phyloP scores from a whole-genome alignment of 345 rosid genomes.

The Citrus glauca region DNA sequence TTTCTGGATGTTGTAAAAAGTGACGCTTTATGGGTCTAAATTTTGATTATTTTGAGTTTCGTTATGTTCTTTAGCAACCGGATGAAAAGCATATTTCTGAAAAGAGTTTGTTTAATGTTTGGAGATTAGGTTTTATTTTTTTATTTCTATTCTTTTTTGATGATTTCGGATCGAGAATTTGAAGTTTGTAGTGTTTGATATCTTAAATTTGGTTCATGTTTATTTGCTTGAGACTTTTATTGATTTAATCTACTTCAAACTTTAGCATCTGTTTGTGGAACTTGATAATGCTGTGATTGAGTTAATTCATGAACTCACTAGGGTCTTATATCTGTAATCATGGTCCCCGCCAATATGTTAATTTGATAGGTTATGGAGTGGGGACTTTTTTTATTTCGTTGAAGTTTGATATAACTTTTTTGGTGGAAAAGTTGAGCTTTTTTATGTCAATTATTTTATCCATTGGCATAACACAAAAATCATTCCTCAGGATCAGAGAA shows the following conservation, averaged over 20 bases:
- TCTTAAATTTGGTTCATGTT: neutral
- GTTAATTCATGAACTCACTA: constrained; percentile 12
- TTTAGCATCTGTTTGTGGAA: constrained; percentile 22
- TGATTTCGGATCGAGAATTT: constrained; percentile 9
- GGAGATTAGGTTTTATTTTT: neutral
- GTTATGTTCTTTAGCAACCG: neutral
- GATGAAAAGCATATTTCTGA: neutral
- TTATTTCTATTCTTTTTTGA: neutral
- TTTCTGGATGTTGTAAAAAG: neutral
- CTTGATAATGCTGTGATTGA: constrained; percentile 31
- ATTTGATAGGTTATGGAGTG: constrained; percentile 42
- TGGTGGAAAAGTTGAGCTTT: constrained; percentile 34
- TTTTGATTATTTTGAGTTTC: neutral
- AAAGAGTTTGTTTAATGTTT: neutral
- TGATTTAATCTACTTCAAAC: constrained; percentile 4
- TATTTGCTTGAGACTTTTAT: neutral
- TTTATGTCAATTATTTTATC: constrained; percentile 25
- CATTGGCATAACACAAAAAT: constrained; percentile 27
- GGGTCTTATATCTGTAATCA: constrained; percentile 42
- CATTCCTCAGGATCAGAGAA: constrained; percentile 36
- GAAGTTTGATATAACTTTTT: constrained; percentile 39
- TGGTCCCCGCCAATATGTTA: constrained; percentile 68
- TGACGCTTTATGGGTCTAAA: neutral
- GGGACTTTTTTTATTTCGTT: constrained; percentile 39
- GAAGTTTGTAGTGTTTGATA: neutral